These are phyloP conservation scores for Pythium dissimile DNA, from an alignment of 352 stramenopile genomes.

Conservation along the genomic window DNA sequence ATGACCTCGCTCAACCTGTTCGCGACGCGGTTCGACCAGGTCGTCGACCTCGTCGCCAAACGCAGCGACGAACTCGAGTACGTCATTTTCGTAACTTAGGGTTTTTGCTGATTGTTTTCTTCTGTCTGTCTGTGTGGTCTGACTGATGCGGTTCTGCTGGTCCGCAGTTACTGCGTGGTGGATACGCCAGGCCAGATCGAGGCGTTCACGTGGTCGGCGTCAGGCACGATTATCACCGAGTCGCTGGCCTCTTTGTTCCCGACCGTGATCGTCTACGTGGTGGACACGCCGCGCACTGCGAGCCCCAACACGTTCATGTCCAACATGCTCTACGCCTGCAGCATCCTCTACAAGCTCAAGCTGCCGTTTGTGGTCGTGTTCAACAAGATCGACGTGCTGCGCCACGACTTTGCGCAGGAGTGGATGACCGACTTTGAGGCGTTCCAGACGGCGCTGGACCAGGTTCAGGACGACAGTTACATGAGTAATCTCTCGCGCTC, in stretches of 20 bases:
- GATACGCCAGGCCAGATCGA: slow-evolving; percentile 99
- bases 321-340: slow-evolving; percentile 99
- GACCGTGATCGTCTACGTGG: slow-evolving; percentile 97
- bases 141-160: not conserved
- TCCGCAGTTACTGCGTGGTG: slow-evolving; percentile 92
- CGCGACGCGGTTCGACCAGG: slow-evolving; percentile 99
- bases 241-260: slow-evolving; percentile 96
- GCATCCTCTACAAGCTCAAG: slow-evolving; percentile 97
- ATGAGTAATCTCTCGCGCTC: slow-evolving; percentile 91
- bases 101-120: too few relatives aligned
- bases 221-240: slow-evolving; percentile 97
- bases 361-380: slow-evolving; percentile 97
- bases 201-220: slow-evolving; percentile 99
- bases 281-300: slow-evolving; percentile 96
- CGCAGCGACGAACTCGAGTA: slow-evolving; percentile 81
- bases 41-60: slow-evolving; percentile 93
- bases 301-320: slow-evolving; percentile 99
- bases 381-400: slow-evolving; percentile 98
- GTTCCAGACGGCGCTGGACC: slow-evolving; percentile 96
- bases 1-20: slow-evolving; percentile 99
- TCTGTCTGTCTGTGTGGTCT: not conserved
- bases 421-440: slow-evolving; percentile 99
- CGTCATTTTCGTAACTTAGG: slow-evolving; percentile 21
- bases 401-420: slow-evolving; percentile 93
- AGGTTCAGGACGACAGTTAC: slow-evolving; percentile 88